Base-by-base conservation (phyloP, 495 filamentous ascomycete genomes). In the Tetracladium marchalianum region DNA sequence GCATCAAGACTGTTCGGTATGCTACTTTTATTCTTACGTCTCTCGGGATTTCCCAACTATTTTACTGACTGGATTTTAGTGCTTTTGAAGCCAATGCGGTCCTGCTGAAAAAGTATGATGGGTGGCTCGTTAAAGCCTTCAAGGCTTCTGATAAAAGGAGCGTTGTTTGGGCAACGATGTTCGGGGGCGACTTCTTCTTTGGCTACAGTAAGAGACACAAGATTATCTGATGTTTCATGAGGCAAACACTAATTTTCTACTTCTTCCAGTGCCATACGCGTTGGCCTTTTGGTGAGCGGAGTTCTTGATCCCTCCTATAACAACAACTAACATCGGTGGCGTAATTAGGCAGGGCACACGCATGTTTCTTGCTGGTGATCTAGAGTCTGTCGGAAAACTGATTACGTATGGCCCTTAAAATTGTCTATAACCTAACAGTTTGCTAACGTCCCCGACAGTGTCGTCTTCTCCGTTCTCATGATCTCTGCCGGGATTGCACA, bases 201-300 rank as follows among this genome's bases (percentile, higher is more conserved):
- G 22, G 22, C 22, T 27, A 27, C 22, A 27, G 22, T 27, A 27
- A 27, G 22, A 3, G 22, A 27, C 22, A 27, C 77, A 75, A 47
- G 84, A 80, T 54, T 70, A 73, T 5, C 48, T 67, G 1, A 74
- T 72, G 0, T 62, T 70, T 13, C 80, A 70, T n/a, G 9, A 61
- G 75, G 0, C 78, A 82, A 49, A 67, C 74, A 12, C 46, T 77
- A 12, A 55, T 82, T 31, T 83, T 80, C 49, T 82, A 83, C 44
- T 69, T 80, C 41, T 72, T 1, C 81, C 76, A 47, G 67, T 70
- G 15, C 77, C 75, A 1, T 79, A 79, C 47, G 78, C 73, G 37
- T 60, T 84, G 24, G 78, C 78, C 1, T 82, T 80, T 47, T 84
- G 77, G 77, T 72, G 81, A 50, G 80, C 76, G 13, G 74, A 70